phyloP scores from a whole-genome alignment of 805 yeast species.

The Saturnispora sanitii region DNA sequence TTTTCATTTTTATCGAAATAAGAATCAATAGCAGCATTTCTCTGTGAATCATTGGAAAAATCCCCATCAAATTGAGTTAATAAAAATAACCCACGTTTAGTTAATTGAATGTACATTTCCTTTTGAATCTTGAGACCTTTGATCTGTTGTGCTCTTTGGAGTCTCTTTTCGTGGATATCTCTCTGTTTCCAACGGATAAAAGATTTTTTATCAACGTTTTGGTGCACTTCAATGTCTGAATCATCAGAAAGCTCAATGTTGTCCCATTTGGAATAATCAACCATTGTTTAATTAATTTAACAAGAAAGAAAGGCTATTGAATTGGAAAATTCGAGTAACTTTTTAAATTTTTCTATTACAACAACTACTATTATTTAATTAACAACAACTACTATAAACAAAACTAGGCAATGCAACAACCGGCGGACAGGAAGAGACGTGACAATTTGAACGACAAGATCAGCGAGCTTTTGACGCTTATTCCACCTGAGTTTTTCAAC shows the following conservation, averaged over 20 bases:
- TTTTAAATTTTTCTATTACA: too few relatives aligned
- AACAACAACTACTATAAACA: background rate
- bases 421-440: slow-evolving; percentile 36
- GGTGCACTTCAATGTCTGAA: slow-evolving; percentile 95
- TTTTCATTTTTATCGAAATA: slow-evolving; percentile 52
- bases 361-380: background rate
- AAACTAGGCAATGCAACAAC: slow-evolving; percentile 15
- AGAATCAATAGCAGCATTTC: slow-evolving; percentile 35
- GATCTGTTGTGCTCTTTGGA: slow-evolving; percentile 69
- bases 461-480: slow-evolving; percentile 34
- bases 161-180: slow-evolving; percentile 89
- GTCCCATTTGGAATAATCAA: slow-evolving; percentile 98
- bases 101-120: slow-evolving; percentile 70
- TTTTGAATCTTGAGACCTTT: slow-evolving; percentile 64
- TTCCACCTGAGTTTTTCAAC: slow-evolving; percentile 29
- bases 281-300: slow-evolving; percentile 22
- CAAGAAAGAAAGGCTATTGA: background rate
- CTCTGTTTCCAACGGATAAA: slow-evolving; percentile 95
- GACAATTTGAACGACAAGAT: slow-evolving; percentile 52
- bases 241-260: slow-evolving; percentile 93
- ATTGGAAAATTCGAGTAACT: background rate
- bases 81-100: slow-evolving; percentile 61
- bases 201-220: slow-evolving; percentile 89
- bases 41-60: slow-evolving; percentile 27
- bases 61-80: slow-evolving; percentile 33